These are phyloP conservation scores for Rhodotorula sp. DNA, from an alignment of 1,284 basidiomycete species.

Conservation along the genomic window DNA sequence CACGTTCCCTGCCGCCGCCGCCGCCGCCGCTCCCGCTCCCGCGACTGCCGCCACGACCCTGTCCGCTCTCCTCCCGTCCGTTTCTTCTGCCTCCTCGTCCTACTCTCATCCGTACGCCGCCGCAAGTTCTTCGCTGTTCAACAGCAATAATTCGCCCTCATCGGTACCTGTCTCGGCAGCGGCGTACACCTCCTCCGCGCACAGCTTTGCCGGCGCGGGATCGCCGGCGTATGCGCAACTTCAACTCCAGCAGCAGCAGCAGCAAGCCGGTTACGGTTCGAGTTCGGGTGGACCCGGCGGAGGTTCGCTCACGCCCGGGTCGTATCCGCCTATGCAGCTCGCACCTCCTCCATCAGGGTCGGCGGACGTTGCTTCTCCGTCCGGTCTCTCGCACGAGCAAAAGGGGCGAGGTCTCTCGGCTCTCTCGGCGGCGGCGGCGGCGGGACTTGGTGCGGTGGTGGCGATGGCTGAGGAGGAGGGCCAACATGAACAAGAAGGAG, in stretches of 20 bases:
- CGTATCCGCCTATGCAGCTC: constrained; percentile 22
- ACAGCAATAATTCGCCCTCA: too few species aligned
- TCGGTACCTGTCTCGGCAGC: too few species aligned
- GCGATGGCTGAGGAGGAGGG: background rate
- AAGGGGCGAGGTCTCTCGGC: background rate
- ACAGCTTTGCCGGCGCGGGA: too few species aligned
- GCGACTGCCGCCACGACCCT: too few species aligned
- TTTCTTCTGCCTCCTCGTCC: too few species aligned
- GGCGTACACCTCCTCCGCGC: too few species aligned
- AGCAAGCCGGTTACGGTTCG: background rate
- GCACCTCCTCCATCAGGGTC: background rate
- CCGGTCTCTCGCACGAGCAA: background rate
- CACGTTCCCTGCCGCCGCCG: too few species aligned
- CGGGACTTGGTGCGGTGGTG: background rate
- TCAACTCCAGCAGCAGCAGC: background rate
- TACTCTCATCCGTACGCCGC: too few species aligned
- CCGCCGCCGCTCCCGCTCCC: too few species aligned
- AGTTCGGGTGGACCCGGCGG: background rate
- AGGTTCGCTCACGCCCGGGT: background rate
- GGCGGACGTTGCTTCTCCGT: background rate
- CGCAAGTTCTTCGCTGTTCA: too few species aligned
- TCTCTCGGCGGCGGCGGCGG: background rate
- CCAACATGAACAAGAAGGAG: too few species aligned
- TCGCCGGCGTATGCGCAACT: background rate
- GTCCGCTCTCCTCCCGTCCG: too few species aligned